A percentile compares a stretch with the other conserved stretches of the same genome.
Conservation (phyloP, 2,329 filamentous ascomycete genomes). For the Calycina marina region DNA sequence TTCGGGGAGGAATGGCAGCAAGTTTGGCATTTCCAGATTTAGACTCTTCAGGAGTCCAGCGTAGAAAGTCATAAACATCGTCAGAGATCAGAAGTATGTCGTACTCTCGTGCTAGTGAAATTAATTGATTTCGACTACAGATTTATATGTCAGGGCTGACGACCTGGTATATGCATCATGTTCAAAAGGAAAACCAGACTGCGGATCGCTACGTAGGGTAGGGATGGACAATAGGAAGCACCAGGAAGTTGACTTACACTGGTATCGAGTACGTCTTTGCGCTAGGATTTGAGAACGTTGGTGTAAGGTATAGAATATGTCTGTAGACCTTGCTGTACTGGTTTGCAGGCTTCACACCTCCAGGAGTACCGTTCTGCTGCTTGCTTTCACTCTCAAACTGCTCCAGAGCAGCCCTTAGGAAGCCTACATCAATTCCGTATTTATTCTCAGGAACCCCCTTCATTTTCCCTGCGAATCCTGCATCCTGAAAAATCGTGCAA, state of each 20-base stretch:
- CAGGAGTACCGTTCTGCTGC: neutral
- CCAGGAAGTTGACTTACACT: too few relatives aligned
- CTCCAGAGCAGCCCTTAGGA: neutral
- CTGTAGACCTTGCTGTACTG: constrained; percentile 74
- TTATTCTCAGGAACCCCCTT: constrained; percentile 46
- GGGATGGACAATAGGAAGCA: too few relatives aligned
- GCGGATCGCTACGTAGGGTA: too few relatives aligned
- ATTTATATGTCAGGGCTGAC: too few relatives aligned
- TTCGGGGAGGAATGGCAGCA: constrained; percentile 30
- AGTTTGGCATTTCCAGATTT: constrained; percentile 1
- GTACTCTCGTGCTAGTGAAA: constrained; percentile 44
- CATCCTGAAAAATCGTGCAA: constrained; percentile 51
- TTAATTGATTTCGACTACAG: constrained; percentile 40
- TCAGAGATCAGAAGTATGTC: constrained; percentile 53
- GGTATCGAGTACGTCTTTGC: constrained; percentile 46
- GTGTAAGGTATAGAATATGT: constrained; percentile 63
- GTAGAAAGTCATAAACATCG: constrained; percentile 59
- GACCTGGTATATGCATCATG: too few relatives aligned
- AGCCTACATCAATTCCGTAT: neutral
- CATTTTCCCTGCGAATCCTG: constrained; percentile 41
- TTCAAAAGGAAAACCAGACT: too few relatives aligned
- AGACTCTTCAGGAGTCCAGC: constrained; percentile 32
- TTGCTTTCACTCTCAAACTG: neutral
- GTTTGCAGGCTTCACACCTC: constrained; percentile 39
- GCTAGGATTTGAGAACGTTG: constrained; percentile 57